Conservation (phyloP, 2,329 filamentous ascomycete genomes). For the Fusarium euwallaceae region DNA sequence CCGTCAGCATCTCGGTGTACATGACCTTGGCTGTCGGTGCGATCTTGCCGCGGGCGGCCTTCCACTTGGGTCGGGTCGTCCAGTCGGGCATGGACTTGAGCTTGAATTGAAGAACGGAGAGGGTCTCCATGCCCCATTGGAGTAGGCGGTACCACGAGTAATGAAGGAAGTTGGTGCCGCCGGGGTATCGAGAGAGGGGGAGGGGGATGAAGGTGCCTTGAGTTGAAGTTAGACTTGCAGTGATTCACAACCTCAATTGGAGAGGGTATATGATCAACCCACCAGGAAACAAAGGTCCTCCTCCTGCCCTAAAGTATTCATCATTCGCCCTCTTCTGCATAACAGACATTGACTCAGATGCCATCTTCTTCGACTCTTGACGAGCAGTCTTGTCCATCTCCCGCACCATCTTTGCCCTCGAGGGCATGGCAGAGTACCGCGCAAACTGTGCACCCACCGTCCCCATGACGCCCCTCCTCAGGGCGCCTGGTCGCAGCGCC, state of each 20-base stretch:
- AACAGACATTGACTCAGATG: constrained; percentile 48
- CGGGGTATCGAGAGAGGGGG: constrained; percentile 53
- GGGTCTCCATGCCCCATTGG: constrained; percentile 52
- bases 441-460: constrained; percentile 40
- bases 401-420: constrained; percentile 43
- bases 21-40: constrained; percentile 68
- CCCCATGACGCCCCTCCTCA: constrained; percentile 37
- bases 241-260: constrained; percentile 13
- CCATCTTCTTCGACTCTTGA: constrained; percentile 41
- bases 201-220: constrained; percentile 64
- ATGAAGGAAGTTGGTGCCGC: constrained; percentile 46
- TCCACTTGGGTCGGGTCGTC: constrained; percentile 58
- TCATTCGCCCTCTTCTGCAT: constrained; percentile 49
- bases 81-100: constrained; percentile 61
- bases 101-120: constrained; percentile 55
- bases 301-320: constrained; percentile 52
- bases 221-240: constrained; percentile 2
- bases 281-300: constrained; percentile 53
- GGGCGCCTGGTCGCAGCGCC: constrained; percentile 40
- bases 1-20: constrained; percentile 72
- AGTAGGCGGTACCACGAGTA: constrained; percentile 56
- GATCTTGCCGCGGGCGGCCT: constrained; percentile 57
- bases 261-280: constrained; percentile 29
- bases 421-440: constrained; percentile 46
- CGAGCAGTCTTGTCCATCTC: constrained; percentile 47